Evolutionary conservation across 768 basidiomycete genomes (phyloP), one percentile per base, ranked within the genome.

Genomic region (Cyathus striatus): DNA sequence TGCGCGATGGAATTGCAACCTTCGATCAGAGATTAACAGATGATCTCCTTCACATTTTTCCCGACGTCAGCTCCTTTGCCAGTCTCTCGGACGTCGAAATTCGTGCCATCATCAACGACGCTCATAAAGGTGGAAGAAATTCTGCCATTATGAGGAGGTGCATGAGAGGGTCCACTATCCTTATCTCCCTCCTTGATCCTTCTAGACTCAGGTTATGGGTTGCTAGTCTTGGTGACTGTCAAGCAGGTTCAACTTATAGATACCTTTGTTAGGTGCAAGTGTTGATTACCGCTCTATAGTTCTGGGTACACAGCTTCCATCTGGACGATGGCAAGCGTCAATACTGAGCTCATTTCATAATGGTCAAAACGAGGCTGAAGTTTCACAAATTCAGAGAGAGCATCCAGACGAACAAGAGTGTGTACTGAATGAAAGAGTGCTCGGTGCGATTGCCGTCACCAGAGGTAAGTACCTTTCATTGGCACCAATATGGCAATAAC

Each of bases 381-480:
- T 59, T 0, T 57, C 58, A 12, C 63, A 66, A 17, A 57, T 79
- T 22, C 55, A 52, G 32, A 46, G 46, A 18, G 74, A 74, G 41
- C 78, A 81, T 50, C 76, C 75, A 13, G 68, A 62, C 18, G 75
- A 74, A 51, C 25, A 49, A 0, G 72, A 73, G 43, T 69, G 65
- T 38, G 52, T 79, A 5, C 39, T 68, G 26, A 57, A 66, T 17
- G 56, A 72, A 39, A 65, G 78, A 35, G 75, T 79, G 10, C 62
- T 79, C 5, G 77, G 78, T 18, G 69, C 72, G 1, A 71, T 79
- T 37, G 78, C 77, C 14, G 76, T 79, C 13, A 81, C 78, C 34
- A 61, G 78, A 60, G 75, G 78, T 43, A 12, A 6, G 14, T 14
- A 32, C 17, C 23, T 23, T 37, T 10, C 25, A 35, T n/a, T n/a